These are phyloP conservation scores for Trametes elegans DNA, from an alignment of 768 basidiomycete genomes.

Conservation along the genomic window DNA sequence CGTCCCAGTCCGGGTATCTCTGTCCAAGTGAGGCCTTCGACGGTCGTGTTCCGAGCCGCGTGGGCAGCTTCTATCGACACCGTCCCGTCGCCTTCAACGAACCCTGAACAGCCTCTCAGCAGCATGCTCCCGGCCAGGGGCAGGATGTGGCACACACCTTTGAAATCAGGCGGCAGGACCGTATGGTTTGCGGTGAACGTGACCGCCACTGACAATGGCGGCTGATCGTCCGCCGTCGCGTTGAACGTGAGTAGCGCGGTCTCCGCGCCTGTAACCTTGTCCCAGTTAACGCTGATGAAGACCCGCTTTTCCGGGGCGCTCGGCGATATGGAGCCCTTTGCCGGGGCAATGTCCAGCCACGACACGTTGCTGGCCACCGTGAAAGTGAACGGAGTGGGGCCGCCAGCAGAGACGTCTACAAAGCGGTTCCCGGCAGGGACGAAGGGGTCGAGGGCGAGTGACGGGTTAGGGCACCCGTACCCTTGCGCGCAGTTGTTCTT, in stretches of 20 bases:
- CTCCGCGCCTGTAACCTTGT: constrained; percentile 36
- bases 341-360: constrained; percentile 51
- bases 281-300: constrained; percentile 60
- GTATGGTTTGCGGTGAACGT: constrained; percentile 34
- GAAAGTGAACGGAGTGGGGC: constrained; percentile 56
- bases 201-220: constrained; percentile 29
- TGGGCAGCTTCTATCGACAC: constrained; percentile 70
- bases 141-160: constrained; percentile 35
- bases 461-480: constrained; percentile 50
- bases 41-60: constrained; percentile 44
- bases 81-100: constrained; percentile 61
- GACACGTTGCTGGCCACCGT: constrained; percentile 45
- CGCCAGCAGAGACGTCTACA: constrained; percentile 62
- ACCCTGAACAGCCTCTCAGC: constrained; percentile 34
- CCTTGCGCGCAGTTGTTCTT: constrained; percentile 49
- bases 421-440: constrained; percentile 51
- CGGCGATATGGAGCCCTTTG: constrained; percentile 49
- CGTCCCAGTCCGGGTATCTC: constrained; percentile 60
- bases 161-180: constrained; percentile 42
- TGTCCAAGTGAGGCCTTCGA: constrained; percentile 54
- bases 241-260: constrained; percentile 45
- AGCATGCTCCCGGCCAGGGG: neutral
- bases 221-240: constrained; percentile 42
- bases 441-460: constrained; percentile 55
- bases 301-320: constrained; percentile 50